These are phyloP conservation scores for Rhizopogon roseolus DNA, from an alignment of 768 basidiomycete species.

Conservation along the genomic window DNA sequence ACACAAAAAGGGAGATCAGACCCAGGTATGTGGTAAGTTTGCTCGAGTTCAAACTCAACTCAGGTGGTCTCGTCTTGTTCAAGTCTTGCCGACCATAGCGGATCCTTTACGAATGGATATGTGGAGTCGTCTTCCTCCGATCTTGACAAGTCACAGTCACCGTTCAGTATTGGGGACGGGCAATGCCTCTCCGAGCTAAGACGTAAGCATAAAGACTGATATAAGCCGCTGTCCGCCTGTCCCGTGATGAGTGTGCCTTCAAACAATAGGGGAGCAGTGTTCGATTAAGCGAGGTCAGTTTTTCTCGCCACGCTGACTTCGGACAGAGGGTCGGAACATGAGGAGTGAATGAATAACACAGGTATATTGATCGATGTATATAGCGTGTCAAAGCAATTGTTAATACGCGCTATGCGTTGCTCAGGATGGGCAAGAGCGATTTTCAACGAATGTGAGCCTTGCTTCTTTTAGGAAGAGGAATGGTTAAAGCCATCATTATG, in stretches of 20 bases:
- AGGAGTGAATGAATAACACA: background rate
- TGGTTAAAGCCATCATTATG: background rate
- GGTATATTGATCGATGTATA: background rate
- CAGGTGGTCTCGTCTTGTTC: constrained; percentile 14
- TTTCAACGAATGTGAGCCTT: background rate
- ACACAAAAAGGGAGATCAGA: constrained; percentile 29
- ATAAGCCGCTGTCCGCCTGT: background rate
- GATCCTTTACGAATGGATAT: constrained; percentile 13
- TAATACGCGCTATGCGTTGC: background rate
- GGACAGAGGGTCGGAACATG: background rate
- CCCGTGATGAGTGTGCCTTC: background rate
- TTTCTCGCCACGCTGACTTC: background rate
- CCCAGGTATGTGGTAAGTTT: constrained; percentile 22
- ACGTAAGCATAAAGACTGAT: constrained; percentile 16
- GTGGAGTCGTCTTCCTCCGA: constrained; percentile 20
- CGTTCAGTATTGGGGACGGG: constrained; percentile 1
- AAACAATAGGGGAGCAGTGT: background rate
- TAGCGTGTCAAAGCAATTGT: background rate
- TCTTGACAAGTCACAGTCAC: constrained; percentile 11
- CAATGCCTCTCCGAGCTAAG: constrained; percentile 6
- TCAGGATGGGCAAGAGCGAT: background rate
- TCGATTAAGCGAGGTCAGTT: background rate
- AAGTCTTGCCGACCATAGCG: constrained; percentile 24
- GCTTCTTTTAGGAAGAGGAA: background rate
- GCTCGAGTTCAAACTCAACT: constrained; percentile 29